Percentiles rank a stretch among this genome's conserved stretches.
Evolutionary conservation across 1,284 basidiomycete genomes (phyloP).

Genomic region (Heterobasidion annosum): DNA sequence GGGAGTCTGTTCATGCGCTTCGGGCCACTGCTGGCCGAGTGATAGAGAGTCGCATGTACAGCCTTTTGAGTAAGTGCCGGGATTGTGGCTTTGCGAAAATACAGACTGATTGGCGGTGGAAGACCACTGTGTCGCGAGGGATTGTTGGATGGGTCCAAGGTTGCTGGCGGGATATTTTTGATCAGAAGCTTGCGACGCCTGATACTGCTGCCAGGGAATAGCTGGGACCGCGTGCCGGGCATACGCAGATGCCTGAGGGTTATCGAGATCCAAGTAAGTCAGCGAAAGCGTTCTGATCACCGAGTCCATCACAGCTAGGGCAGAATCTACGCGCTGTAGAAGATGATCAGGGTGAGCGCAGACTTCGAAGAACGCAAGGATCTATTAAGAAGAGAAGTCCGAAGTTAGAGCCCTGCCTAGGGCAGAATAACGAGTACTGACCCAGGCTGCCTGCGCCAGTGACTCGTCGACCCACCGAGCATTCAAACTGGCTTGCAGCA

Average conservation of each 20-base stretch:
- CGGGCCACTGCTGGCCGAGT: constrained; percentile 41
- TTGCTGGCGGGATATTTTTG: too few relatives aligned
- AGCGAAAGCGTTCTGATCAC: constrained; percentile 55
- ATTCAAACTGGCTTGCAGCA: constrained; percentile 63
- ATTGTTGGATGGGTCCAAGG: too few relatives aligned
- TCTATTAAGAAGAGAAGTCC: constrained; percentile 22
- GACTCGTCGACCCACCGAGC: constrained; percentile 63
- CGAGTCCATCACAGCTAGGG: constrained; percentile 52
- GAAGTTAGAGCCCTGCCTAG: not conserved
- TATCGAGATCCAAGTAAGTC: constrained; percentile 33
- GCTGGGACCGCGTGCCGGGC: not conserved
- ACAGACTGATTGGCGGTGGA: not conserved
- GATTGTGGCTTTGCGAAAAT: not conserved
- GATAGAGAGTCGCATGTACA: constrained; percentile 49
- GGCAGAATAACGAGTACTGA: constrained; percentile 21
- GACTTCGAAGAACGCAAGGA: constrained; percentile 63
- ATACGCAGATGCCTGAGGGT: constrained; percentile 37
- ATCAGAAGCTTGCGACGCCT: too few relatives aligned
- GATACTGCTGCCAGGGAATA: too few relatives aligned
- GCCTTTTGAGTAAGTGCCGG: not conserved
- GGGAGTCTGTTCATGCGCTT: constrained; percentile 42
- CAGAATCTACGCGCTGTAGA: constrained; percentile 41
- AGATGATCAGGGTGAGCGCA: constrained; percentile 58
- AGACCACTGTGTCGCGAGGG: not conserved
- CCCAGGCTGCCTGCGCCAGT: constrained; percentile 68